Conservation (phyloP, 345 rosid genomes). For the Murraya paniculata region DNA sequence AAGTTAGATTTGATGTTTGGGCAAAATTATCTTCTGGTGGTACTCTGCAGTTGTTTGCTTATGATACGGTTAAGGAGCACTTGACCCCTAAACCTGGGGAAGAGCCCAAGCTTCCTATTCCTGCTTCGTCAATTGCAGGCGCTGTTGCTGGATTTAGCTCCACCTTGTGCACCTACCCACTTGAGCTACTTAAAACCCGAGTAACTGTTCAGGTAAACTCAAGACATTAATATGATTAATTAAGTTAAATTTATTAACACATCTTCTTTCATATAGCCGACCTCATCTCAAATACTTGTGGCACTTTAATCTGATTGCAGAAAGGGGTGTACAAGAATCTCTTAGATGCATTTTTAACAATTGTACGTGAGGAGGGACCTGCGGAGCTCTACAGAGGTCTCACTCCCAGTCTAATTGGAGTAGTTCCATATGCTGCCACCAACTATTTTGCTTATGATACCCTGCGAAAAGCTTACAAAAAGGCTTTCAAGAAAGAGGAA, state of each 20-base stretch:
- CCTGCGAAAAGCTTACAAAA: constrained; percentile 40
- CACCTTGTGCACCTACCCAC: constrained; percentile 54
- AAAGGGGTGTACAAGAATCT: constrained; percentile 46
- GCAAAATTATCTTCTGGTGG: neutral
- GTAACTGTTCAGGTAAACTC: constrained; percentile 45
- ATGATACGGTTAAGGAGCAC: constrained; percentile 50
- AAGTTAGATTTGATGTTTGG: neutral
- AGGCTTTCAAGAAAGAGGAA: constrained; percentile 39
- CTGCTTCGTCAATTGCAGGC: constrained; percentile 53
- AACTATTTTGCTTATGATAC: constrained; percentile 59
- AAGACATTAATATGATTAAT: neutral
- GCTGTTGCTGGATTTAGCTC: constrained; percentile 65
- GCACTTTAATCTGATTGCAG: constrained; percentile 27
- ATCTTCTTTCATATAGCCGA: neutral
- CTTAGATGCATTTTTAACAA: constrained; percentile 47
- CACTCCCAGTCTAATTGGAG: constrained; percentile 55
- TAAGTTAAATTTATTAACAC: neutral
- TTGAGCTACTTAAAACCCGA: constrained; percentile 56
- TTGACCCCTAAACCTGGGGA: constrained; percentile 41
- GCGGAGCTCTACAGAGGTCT: constrained; percentile 56
- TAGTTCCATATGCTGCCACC: constrained; percentile 55
- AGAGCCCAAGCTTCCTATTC: constrained; percentile 37
- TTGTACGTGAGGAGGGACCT: constrained; percentile 47
- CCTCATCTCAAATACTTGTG: neutral
- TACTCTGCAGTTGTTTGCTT: constrained; percentile 46